These are phyloP conservation scores for Pulveroboletus ravenelii DNA, from an alignment of 768 basidiomycete genomes.

Conservation along the genomic window DNA sequence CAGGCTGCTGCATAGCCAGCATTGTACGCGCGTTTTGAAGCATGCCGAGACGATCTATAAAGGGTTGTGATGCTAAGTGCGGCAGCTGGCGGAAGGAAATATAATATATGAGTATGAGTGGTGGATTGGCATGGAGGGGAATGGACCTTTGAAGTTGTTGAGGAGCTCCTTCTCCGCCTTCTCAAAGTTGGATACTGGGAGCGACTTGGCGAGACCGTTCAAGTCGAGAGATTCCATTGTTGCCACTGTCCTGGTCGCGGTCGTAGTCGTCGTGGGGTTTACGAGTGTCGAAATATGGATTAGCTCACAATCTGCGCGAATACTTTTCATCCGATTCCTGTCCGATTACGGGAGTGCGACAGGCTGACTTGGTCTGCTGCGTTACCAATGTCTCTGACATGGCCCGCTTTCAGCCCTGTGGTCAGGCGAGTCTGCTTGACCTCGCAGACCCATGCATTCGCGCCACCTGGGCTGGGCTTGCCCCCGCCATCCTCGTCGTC, in stretches of 20 bases:
- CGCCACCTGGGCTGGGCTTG: slow-evolving; percentile 46
- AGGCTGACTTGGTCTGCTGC: background rate
- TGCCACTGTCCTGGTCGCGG: slow-evolving; percentile 9
- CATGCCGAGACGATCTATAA: slow-evolving; percentile 72
- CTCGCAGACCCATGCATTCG: slow-evolving; percentile 45
- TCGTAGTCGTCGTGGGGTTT: slow-evolving; percentile 1
- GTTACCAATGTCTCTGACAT: background rate
- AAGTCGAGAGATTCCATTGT: slow-evolving; percentile 74
- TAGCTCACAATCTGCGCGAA: slow-evolving; percentile 3
- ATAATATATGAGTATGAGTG: slow-evolving; percentile 10
- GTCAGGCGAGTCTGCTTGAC: slow-evolving; percentile 28
- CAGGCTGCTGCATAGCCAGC: slow-evolving; percentile 77
- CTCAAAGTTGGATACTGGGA: slow-evolving; percentile 63
- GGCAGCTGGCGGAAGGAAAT: slow-evolving; percentile 48
- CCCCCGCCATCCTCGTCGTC: slow-evolving; percentile 45
- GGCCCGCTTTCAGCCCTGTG: slow-evolving; percentile 12
- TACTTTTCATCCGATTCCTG: background rate
- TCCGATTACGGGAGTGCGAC: background rate
- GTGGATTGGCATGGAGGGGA: background rate
- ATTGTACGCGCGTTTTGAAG: slow-evolving; percentile 77
- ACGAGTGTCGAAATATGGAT: background rate
- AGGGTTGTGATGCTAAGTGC: slow-evolving; percentile 82
- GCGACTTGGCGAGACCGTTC: slow-evolving; percentile 71
- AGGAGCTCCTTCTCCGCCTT: slow-evolving; percentile 78
- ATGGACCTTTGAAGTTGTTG: slow-evolving; percentile 75